phyloP scores from a whole-genome alignment of 176 grass and related monocot species.

The Phragmites australis region DNA sequence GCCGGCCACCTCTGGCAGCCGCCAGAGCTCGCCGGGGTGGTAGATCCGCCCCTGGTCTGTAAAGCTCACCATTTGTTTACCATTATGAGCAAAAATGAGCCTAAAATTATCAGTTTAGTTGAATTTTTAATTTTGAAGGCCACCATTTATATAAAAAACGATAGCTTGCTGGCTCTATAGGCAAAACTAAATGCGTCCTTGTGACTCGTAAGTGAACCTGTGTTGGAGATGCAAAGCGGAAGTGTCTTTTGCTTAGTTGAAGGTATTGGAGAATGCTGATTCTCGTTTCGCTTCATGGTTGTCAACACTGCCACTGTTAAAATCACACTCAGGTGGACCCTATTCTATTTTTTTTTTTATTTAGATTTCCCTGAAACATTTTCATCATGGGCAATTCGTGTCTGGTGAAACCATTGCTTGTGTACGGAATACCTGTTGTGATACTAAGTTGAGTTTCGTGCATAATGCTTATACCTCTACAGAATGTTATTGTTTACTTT shows the following conservation, averaged over 20 bases:
- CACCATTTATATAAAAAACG: neutral
- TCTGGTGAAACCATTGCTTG: constrained; percentile 7
- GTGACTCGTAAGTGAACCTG: neutral
- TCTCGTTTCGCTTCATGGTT: neutral
- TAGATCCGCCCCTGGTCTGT: neutral
- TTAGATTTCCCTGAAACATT: neutral
- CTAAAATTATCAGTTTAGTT: neutral
- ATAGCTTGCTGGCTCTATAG: neutral
- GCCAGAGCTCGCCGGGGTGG: too few relatives aligned
- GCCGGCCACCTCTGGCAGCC: too few relatives aligned
- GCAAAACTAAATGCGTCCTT: neutral
- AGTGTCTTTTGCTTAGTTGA: neutral
- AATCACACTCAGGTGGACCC: neutral
- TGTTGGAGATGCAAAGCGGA: neutral
- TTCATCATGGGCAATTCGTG: neutral
- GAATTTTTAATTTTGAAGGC: neutral
- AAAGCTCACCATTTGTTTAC: neutral
- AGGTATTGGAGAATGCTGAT: neutral
- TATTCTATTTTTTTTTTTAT: neutral
- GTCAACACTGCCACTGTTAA: neutral
- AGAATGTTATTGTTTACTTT: neutral
- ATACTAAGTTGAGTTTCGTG: too few relatives aligned
- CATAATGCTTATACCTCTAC: too few relatives aligned
- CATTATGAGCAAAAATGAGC: neutral
- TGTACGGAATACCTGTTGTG: too few relatives aligned